Evolutionary conservation across 1,284 basidiomycete genomes (phyloP).

Genomic region (Ceratobasidium sp.): DNA sequence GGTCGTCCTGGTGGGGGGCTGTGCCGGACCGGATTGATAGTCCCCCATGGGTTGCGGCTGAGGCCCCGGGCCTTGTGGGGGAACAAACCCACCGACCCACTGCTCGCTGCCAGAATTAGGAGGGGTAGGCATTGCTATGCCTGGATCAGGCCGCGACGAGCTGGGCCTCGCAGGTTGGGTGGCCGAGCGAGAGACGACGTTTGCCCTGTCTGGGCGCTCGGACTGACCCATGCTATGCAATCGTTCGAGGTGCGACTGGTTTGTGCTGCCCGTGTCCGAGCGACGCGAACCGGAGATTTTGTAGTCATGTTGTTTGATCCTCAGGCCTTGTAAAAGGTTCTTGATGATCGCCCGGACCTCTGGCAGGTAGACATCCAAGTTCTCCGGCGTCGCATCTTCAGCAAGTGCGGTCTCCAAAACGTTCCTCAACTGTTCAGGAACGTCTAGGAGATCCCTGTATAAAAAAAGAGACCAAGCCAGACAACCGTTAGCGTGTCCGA

Average conservation of each 20-base stretch:
- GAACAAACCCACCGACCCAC: conserved; percentile 25
- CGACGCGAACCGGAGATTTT: conserved; percentile 24
- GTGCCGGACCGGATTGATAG: conserved; percentile 30
- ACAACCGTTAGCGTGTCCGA: neutral
- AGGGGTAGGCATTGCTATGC: conserved; percentile 12
- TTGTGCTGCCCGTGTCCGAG: neutral
- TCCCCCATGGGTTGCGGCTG: conserved; percentile 1
- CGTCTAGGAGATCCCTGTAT: conserved; percentile 81
- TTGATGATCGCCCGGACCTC: conserved; percentile 94
- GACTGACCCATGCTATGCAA: conserved; percentile 18
- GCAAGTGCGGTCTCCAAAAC: conserved; percentile 91
- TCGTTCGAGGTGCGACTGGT: neutral
- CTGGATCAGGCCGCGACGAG: conserved; percentile 11
- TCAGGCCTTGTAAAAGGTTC: conserved; percentile 87
- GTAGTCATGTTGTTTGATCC: conserved; percentile 87
- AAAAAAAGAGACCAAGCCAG: conserved; percentile 16
- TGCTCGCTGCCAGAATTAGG: neutral
- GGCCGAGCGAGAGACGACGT: conserved; percentile 3
- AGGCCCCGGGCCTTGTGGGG: conserved; percentile 5
- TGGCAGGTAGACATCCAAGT: conserved; percentile 89
- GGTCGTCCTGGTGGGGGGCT: conserved; percentile 12
- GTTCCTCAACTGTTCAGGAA: conserved; percentile 87
- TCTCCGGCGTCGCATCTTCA: conserved; percentile 86
- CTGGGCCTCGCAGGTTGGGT: conserved; percentile 15
- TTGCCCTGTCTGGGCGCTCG: conserved; percentile 32